Evolutionary conservation across 805 yeast genomes (phyloP).

Genomic region (Lachancea lanzarotensis): DNA sequence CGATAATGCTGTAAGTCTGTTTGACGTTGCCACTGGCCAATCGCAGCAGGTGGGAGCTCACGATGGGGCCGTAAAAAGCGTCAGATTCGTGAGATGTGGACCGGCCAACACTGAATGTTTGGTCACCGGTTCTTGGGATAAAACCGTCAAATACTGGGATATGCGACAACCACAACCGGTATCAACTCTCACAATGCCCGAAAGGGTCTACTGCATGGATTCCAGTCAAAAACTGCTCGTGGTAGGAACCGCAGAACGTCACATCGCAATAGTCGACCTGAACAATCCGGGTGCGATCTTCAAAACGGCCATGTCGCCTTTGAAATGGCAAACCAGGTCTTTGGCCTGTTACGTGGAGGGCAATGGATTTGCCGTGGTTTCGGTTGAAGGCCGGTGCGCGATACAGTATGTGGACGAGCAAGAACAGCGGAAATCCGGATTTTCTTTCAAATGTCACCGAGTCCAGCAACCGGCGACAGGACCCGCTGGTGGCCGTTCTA

Average conservation of each 20-base stretch:
- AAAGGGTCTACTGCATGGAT: slow-evolving; percentile 88
- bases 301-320: slow-evolving; percentile 65
- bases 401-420: slow-evolving; percentile 84
- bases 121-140: slow-evolving; percentile 95
- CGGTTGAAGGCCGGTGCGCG: slow-evolving; percentile 93
- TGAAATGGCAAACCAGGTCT: slow-evolving; percentile 83
- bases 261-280: slow-evolving; percentile 68
- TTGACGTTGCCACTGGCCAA: slow-evolving; percentile 78
- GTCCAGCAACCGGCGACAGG: slow-evolving; percentile 40
- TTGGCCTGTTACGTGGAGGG: slow-evolving; percentile 86
- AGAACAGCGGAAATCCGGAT: slow-evolving; percentile 65
- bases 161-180: slow-evolving; percentile 77
- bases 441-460: slow-evolving; percentile 93
- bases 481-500: slow-evolving; percentile 41
- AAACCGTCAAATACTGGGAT: slow-evolving; percentile 63
- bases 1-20: slow-evolving; percentile 79
- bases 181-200: slow-evolving; percentile 77
- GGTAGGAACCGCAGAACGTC: slow-evolving; percentile 91
- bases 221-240: slow-evolving; percentile 72
- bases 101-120: slow-evolving; percentile 72
- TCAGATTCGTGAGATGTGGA: slow-evolving; percentile 76
- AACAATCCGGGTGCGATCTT: slow-evolving; percentile 78
- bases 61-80: slow-evolving; percentile 68
- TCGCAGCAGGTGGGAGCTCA: slow-evolving; percentile 80
- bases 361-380: slow-evolving; percentile 86